Base-by-base conservation (phyloP, 352 stramenopile species). In the Halophytophthora batemanensis region DNA sequence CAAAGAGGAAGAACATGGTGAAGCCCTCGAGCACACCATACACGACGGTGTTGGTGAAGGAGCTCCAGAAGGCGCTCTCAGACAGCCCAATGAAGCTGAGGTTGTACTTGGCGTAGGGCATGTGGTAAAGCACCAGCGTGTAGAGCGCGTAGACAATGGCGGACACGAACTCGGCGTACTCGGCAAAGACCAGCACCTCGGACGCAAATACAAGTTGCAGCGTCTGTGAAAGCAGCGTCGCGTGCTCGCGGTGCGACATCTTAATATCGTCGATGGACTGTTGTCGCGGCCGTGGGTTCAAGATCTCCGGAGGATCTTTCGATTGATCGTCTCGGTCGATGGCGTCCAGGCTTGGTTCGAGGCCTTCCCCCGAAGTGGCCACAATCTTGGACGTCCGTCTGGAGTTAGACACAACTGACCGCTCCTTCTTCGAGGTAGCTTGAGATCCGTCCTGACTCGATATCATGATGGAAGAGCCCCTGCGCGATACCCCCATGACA, bases 111-210 rank as follows among this genome's bases (percentile, higher is more conserved):
- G 44, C 43, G 21, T 61, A 50, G 2, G 38, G 54, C 25, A 56
- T 23, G 21, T 29, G 40, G 23, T 52, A 55, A 5, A 66, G 35
- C 6, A 45, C 50, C 1, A 61, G 22, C 12, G 65, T 34, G 44
- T 74, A 74, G 11, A 61, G 23, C 19, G 41, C 50, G 36, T 73
- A 69, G 14, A 61, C 28, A 11, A 49, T 47, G 2, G 64, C 45
- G 11, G 60, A 46, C 29, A 63, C 54, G 8, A 45, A 53, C 49
- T 69, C 55, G 36, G 61, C 48, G 55, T 73, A 69, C 45, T 73
- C 59, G 13, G 45, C 45, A 37, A 72, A 49, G 18, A 58, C 29
- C 4, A 64, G 41, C 29, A 56, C 50, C 35, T 72, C 59, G 19
- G 53, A 53, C 6, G 35, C 44, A 37, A 62, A 72, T 2, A 72